These are phyloP conservation scores for Mycena polygramma DNA, from an alignment of 768 basidiomycete species.

Conservation along the genomic window DNA sequence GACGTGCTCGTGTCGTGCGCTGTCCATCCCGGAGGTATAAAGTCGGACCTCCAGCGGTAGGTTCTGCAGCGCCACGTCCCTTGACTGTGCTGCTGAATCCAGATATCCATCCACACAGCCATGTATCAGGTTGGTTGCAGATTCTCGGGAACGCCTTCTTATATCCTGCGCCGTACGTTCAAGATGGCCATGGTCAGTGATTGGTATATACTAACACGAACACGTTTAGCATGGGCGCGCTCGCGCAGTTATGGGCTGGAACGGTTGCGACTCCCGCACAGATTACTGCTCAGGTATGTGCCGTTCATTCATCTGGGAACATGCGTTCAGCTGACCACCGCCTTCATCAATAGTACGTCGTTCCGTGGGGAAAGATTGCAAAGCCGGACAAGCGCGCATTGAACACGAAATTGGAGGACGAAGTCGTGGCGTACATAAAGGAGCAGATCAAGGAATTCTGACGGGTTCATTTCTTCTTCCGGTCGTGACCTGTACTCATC, in stretches of 20 bases:
- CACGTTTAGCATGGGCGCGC: background rate
- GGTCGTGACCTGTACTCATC: too few species aligned
- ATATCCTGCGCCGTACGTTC: background rate
- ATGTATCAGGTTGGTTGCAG: slow-evolving; percentile 5
- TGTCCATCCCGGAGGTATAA: background rate
- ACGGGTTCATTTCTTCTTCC: too few species aligned
- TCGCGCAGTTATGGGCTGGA: background rate
- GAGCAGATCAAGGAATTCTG: slow-evolving; percentile 15
- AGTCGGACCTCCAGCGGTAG: background rate
- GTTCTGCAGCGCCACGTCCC: too few species aligned
- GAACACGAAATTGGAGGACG: background rate
- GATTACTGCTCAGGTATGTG: background rate
- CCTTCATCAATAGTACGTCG: background rate
- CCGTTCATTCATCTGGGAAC: too few species aligned
- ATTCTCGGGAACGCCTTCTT: background rate
- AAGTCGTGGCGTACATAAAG: background rate
- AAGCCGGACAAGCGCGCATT: background rate
- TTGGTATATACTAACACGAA: too few species aligned
- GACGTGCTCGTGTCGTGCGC: background rate
- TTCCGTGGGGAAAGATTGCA: background rate
- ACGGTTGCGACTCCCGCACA: background rate
- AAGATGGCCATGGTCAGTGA: too few species aligned
- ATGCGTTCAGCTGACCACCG: background rate
- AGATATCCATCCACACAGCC: background rate
- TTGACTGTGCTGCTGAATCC: too few species aligned